phyloP scores from a whole-genome alignment of 805 yeast genomes.

The Metschnikowia colocasiae region DNA sequence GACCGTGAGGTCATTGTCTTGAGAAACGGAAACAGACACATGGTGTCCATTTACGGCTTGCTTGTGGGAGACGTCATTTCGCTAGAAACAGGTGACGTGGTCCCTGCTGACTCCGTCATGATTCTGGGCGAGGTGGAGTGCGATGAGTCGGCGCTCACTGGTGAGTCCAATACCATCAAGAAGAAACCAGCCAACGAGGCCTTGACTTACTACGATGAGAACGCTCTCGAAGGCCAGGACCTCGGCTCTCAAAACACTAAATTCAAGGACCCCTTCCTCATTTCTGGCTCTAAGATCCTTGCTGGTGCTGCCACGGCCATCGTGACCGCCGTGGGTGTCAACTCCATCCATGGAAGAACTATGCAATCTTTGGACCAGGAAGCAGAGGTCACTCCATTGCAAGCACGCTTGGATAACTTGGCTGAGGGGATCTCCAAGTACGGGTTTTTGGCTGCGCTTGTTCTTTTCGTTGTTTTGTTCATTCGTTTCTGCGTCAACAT shows the following conservation, averaged over 20 bases:
- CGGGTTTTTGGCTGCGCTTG: conserved; percentile 79
- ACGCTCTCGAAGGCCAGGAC: conserved; percentile 33
- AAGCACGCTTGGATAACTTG: conserved; percentile 69
- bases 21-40: conserved; percentile 64
- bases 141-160: conserved; percentile 91
- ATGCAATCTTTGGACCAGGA: conserved; percentile 76
- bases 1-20: conserved; percentile 74
- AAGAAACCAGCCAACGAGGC: conserved; percentile 56
- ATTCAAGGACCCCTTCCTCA: conserved; percentile 73
- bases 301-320: conserved; percentile 84
- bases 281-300: conserved; percentile 85
- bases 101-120: conserved; percentile 84
- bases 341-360: conserved; percentile 90
- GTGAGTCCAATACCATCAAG: conserved; percentile 82
- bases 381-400: conserved; percentile 84
- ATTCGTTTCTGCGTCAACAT: conserved; percentile 67
- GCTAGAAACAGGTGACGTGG: conserved; percentile 89
- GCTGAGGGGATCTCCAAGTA: conserved; percentile 95
- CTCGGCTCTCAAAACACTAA: conserved; percentile 37
- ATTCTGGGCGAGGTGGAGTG: conserved; percentile 75
- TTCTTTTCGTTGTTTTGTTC: conserved; percentile 78
- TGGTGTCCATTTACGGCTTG: conserved; percentile 69
- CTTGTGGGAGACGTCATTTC: conserved; percentile 81
- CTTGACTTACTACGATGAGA: conserved; percentile 27
- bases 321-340: conserved; percentile 84